Evolutionary conservation across 805 yeast species (phyloP).

Genomic region (Saccharomycopsis fodiens): DNA sequence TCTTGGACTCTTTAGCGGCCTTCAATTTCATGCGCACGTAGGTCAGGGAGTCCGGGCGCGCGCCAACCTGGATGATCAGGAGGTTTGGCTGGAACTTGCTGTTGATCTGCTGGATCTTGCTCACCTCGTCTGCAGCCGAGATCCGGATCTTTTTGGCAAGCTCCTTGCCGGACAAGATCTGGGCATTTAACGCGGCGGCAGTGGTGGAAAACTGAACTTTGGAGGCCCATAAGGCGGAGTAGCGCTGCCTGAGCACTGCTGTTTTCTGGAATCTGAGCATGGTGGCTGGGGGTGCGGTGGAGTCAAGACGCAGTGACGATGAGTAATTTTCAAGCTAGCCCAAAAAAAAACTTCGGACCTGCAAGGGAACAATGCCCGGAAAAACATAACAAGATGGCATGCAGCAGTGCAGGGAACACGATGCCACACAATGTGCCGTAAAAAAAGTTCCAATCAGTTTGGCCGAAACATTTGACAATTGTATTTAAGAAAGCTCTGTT

Average conservation of each 20-base stretch:
- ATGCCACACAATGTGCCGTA: no score
- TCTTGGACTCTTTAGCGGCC: conserved; percentile 66
- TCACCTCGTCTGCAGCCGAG: conserved; percentile 28
- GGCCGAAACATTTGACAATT: no score
- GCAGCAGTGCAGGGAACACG: no score
- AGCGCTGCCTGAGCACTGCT: neutral
- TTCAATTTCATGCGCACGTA: conserved; percentile 75
- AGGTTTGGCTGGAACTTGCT: conserved; percentile 57
- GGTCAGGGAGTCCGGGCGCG: conserved; percentile 71
- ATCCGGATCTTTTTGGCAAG: conserved; percentile 15
- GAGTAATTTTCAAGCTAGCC: neutral
- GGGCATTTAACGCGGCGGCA: neutral
- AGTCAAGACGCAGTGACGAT: neutral
- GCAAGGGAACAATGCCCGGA: neutral
- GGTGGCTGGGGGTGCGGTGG: neutral
- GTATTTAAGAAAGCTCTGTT: no score
- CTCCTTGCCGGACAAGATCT: conserved; percentile 16
- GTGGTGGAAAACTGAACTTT: neutral
- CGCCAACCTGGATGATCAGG: conserved; percentile 70
- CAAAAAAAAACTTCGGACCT: neutral
- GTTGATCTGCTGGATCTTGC: conserved; percentile 33
- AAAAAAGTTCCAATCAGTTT: no score
- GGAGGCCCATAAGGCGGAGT: neutral
- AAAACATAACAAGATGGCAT: no score
- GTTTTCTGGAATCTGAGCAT: neutral